Evolutionary conservation across 768 basidiomycete species (phyloP).

Genomic region (Sarcodon sp.): DNA sequence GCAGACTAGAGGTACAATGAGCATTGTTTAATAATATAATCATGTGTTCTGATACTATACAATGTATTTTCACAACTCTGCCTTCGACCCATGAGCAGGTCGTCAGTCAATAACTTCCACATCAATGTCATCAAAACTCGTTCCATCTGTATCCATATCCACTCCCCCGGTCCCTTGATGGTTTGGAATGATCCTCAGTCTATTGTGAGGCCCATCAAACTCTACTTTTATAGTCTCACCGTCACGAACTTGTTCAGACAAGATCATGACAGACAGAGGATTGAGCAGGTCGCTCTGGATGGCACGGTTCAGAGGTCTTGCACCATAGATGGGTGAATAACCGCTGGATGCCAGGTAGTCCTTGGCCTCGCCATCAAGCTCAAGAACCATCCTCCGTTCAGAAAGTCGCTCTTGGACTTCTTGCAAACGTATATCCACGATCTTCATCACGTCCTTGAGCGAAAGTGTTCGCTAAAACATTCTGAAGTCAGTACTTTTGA

Average conservation of each 20-base stretch:
- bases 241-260: slow-evolving; percentile 73
- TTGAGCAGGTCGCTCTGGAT: slow-evolving; percentile 92
- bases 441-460: slow-evolving; percentile 59
- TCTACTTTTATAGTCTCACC: slow-evolving; percentile 64
- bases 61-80: slow-evolving; percentile 1
- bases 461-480: slow-evolving; percentile 62
- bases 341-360: slow-evolving; percentile 63
- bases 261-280: slow-evolving; percentile 74
- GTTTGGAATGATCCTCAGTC: slow-evolving; percentile 68
- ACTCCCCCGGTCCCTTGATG: slow-evolving; percentile 52
- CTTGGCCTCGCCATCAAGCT: slow-evolving; percentile 67
- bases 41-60: not conserved
- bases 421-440: slow-evolving; percentile 79
- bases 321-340: slow-evolving; percentile 78
- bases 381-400: slow-evolving; percentile 69
- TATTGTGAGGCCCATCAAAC: slow-evolving; percentile 77
- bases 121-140: slow-evolving; percentile 49
- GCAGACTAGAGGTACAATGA: no score
- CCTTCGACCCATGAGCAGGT: no score
- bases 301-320: slow-evolving; percentile 81
- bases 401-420: slow-evolving; percentile 77
- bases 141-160: slow-evolving; percentile 34
- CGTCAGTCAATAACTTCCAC: slow-evolving; percentile 58
- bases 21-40: no score
- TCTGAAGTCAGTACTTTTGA: slow-evolving; percentile 17